Evolutionary conservation across 192 early-diverging fungal genomes (phyloP).

Genomic region (Podila epigama): DNA sequence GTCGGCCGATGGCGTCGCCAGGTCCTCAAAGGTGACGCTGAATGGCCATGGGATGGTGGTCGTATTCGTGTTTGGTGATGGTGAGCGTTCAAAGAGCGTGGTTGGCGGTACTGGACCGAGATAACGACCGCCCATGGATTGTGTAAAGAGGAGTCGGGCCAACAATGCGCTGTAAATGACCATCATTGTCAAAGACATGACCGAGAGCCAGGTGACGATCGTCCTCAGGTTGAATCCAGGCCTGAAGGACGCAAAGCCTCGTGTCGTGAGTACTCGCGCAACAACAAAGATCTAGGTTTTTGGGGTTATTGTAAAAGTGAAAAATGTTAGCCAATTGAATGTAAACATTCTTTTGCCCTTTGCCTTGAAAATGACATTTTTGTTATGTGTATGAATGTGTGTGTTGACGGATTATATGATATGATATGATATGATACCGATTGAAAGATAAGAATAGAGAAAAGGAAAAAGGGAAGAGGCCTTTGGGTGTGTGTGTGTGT

Average conservation of each 20-base stretch:
- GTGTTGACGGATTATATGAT: no score
- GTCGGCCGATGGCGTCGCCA: no score
- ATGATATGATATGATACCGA: no score
- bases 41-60: not conserved
- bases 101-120: not conserved
- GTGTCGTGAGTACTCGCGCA: constrained; percentile 35
- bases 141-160: constrained; percentile 20
- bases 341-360: no score
- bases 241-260: constrained; percentile 38
- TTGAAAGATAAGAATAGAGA: not conserved
- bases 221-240: constrained; percentile 43
- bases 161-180: constrained; percentile 31
- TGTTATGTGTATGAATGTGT: no score
- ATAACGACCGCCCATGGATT: constrained; percentile 34
- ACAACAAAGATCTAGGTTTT: constrained; percentile 29
- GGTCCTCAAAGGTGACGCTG: constrained; percentile 12
- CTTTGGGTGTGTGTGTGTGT: not conserved
- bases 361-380: no score
- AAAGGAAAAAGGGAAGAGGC: not conserved
- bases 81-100: not conserved
- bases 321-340: not conserved
- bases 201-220: constrained; percentile 39
- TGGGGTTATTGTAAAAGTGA: not conserved
- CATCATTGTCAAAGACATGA: constrained; percentile 18
- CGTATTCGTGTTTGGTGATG: no score